Base-by-base conservation (phyloP, 345 rosid genomes). In the Gynandropsis gynandra region DNA sequence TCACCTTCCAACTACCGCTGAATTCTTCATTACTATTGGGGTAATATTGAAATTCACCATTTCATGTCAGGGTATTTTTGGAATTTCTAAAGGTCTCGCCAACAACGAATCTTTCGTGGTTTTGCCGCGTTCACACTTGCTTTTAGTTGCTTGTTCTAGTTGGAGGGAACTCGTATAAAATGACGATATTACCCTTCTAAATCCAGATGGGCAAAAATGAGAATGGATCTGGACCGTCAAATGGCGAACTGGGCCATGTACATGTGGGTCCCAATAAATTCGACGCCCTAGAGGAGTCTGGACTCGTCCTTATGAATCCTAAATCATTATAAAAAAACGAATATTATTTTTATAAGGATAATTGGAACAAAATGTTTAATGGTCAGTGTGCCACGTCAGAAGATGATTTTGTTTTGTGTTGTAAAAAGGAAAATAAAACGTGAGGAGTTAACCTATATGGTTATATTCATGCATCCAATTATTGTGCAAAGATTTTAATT, bases 201-300 rank as follows among this genome's bases (percentile, higher is more conserved):
- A 46, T 31, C 10, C 42, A 2, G 17, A 40, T 1, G 3, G 8
- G 3, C 8, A 36, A 36, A 2, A 36, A 2, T 36, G 14, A 5
- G 29, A 2, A 10, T 36, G 8, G 4, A 52, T 61, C 59, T 52
- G 29, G 65, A 52, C 65, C 65, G 59, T 44, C 45, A 12, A 52
- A 51, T 15, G 29, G 51, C 17, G 35, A 9, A 1, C 14, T 40
- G 18, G 48, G 0, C 1, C 29, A 24, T 5, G 2, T 24, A 24
- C 29, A 24, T 5, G 29, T 33, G 59, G 59, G 11, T 29, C 41
- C 61, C 21, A 37, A 10, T 0, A 7, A 9, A 29, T 44, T 46
- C 27, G 65, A 69, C 69, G 60, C 59, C 54, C 57, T 29, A 14
- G 68, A 32, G 37, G 9, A 35, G 42, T 65, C 72, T 65, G 52